phyloP scores from a whole-genome alignment of 2,329 filamentous ascomycete species.

The Neodidymelliopsis sp. region DNA sequence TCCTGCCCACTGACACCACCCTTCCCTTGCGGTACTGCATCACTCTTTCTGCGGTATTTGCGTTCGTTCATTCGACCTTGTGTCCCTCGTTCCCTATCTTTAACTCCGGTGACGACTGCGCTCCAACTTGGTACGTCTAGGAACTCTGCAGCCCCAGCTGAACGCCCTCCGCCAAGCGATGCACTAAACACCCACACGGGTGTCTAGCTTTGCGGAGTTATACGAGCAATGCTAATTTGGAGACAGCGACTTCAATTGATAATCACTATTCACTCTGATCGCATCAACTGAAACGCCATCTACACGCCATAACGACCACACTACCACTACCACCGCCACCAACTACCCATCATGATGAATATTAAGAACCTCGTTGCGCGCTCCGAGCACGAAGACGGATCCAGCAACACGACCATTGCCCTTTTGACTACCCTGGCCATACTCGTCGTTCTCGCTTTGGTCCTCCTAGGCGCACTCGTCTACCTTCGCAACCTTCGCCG shows the following conservation, averaged over 20 bases:
- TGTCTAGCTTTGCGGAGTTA: conserved; percentile 17
- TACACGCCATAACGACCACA: conserved; percentile 32
- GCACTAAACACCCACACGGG: conserved; percentile 25
- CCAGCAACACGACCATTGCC: conserved; percentile 71
- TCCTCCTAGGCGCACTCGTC: conserved; percentile 72
- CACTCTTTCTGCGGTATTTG: conserved; percentile 69
- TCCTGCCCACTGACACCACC: conserved; percentile 32
- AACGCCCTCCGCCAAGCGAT: conserved; percentile 29
- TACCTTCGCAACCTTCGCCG: conserved; percentile 73
- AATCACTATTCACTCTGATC: conserved; percentile 27
- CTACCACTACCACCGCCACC: conserved; percentile 9
- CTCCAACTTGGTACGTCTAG: conserved; percentile 38
- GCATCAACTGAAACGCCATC: conserved; percentile 29
- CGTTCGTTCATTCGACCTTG: conserved; percentile 50
- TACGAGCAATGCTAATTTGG: conserved; percentile 32
- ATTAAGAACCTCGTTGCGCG: conserved; percentile 61
- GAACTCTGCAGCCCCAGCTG: conserved; percentile 17
- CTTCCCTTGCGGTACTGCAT: conserved; percentile 59
- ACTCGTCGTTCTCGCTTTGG: conserved; percentile 75
- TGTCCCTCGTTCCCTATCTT: conserved; percentile 32
- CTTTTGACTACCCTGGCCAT: conserved; percentile 81
- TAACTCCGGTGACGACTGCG: conserved; percentile 22
- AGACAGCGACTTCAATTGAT: conserved; percentile 37
- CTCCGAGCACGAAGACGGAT: conserved; percentile 55
- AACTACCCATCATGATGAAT: conserved; percentile 48